Conservation (phyloP, 2,329 filamentous ascomycete species). For the Colletotrichum sublineola region DNA sequence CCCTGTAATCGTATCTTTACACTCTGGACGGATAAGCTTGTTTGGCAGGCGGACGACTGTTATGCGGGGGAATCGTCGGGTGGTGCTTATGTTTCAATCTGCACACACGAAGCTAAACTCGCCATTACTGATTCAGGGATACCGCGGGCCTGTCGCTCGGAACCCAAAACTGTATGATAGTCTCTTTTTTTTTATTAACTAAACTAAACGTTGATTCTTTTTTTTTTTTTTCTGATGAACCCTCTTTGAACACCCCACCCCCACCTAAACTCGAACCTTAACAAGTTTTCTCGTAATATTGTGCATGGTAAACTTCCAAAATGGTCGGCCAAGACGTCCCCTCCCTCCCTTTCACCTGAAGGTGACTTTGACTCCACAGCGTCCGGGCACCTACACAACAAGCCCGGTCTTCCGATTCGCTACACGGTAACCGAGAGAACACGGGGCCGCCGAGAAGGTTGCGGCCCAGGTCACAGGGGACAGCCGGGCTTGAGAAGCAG, state of each 20-base stretch:
- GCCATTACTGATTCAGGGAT: slow-evolving; percentile 36
- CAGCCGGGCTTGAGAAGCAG: not conserved
- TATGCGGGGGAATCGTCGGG: slow-evolving; percentile 32
- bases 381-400: no score
- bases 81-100: slow-evolving; percentile 34
- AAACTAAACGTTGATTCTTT: slow-evolving; percentile 32
- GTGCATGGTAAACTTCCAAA: not conserved
- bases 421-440: not conserved
- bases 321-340: not conserved
- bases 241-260: not conserved
- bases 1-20: slow-evolving; percentile 44
- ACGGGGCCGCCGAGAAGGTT: not conserved
- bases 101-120: slow-evolving; percentile 36
- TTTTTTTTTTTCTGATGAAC: slow-evolving; percentile 24
- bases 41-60: slow-evolving; percentile 35
- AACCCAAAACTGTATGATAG: slow-evolving; percentile 40
- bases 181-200: slow-evolving; percentile 11
- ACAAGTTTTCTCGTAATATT: no score
- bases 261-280: not conserved
- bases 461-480: not conserved
- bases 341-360: not conserved
- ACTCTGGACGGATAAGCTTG: slow-evolving; percentile 39
- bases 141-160: slow-evolving; percentile 31
- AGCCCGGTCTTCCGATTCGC: not conserved
- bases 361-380: not conserved